phyloP scores from a whole-genome alignment of 768 basidiomycete genomes.

The Mycena kentingensis region DNA sequence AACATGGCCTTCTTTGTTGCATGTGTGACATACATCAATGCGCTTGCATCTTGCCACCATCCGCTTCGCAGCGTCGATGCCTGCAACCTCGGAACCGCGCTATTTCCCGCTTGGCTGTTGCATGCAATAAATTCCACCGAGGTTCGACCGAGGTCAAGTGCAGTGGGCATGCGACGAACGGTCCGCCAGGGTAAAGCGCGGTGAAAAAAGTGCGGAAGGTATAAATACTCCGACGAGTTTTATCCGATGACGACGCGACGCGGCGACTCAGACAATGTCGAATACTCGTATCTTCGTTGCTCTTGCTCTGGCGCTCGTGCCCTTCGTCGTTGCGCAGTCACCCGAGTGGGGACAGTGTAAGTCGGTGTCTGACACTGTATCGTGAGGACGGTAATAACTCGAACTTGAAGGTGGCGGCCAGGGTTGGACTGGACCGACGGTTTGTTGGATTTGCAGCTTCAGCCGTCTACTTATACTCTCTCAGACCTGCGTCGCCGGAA shows the following conservation, averaged over 20 bases:
- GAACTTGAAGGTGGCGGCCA: slow-evolving; percentile 10
- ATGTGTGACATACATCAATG: too few relatives aligned
- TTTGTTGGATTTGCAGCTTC: neutral
- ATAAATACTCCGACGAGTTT: neutral
- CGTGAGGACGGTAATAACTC: neutral
- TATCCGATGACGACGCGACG: too few relatives aligned
- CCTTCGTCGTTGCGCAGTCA: slow-evolving; percentile 11
- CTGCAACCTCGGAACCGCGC: too few relatives aligned
- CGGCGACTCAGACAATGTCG: neutral
- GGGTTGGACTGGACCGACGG: slow-evolving; percentile 13
- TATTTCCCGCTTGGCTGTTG: too few relatives aligned
- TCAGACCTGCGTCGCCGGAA: slow-evolving; percentile 7
- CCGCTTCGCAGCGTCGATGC: too few relatives aligned
- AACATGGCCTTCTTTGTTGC: too few relatives aligned
- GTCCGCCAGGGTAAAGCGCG: too few relatives aligned
- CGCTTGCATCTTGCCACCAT: too few relatives aligned
- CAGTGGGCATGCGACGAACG: too few relatives aligned
- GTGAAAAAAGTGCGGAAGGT: neutral
- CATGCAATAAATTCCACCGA: too few relatives aligned
- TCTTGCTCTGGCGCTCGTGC: slow-evolving; percentile 9
- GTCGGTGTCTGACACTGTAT: neutral
- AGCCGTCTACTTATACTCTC: neutral
- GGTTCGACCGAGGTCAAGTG: too few relatives aligned
- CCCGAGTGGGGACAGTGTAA: slow-evolving; percentile 16
- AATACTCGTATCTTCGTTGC: slow-evolving; percentile 5